Evolutionary conservation across 352 stramenopile species (phyloP), one percentile per base, ranked within the genome.

Genomic region (Phytopythium montanum): DNA sequence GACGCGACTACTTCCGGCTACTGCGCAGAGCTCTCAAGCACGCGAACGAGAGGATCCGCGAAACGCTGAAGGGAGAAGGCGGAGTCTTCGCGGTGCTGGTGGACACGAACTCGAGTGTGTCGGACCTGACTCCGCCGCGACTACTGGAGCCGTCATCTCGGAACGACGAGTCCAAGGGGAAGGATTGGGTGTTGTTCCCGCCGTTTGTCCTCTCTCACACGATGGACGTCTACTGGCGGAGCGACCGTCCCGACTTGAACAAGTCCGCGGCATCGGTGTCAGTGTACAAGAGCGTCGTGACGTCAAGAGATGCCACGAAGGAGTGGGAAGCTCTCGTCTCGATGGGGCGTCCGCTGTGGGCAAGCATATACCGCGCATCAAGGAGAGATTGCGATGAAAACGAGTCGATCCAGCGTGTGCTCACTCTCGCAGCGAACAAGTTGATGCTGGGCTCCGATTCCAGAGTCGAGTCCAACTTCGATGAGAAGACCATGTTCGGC

Each of bases 401-500:
- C 3, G 36, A 41, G 12, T 19, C 10, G 14, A 41, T 14, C 3
- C 12, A 41, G 36, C 36, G 33, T 10, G 5, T 41, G 36, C 8
- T 41, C 36, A n/a, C 8, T 13, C 10, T 41, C 10, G 36, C 36
- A 16, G 10, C 36, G 5, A 6, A 7, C 12, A 41, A 41, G 36
- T 14, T 41, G 36, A 10, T 41, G 36, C 14, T 41, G 6, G 36
- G 10, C 12, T n/a, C 5, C 6, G 36, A 41, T 5, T 5, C 10
- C 5, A 5, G 0, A 5, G 8, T 41, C 34, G 34, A 13, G 3
- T 2, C 4, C n/a, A 62, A 25, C 26, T 64, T 54, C 51, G 56
- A 41, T n/a, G 54, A 51, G 38, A 25, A 10, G 8, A 64, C 48
- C 26, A 6, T 70, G 29, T n/a, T 50, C 42, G 68, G 70, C 4